Evolutionary conservation across 805 yeast genomes (phyloP).

Genomic region (Kodamaea lidongshanica): DNA sequence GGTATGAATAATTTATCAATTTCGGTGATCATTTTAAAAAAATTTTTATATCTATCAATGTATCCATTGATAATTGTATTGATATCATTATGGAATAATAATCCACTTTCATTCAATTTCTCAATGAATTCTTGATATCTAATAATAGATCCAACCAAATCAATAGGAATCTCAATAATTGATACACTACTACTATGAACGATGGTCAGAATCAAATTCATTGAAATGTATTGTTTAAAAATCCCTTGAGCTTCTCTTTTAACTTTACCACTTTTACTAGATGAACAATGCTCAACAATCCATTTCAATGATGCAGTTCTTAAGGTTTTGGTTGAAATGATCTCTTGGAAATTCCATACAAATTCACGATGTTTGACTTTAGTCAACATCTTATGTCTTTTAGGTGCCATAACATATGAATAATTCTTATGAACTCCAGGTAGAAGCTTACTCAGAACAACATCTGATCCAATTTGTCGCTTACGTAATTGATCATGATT

Average conservation of each 20-base stretch:
- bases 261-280: too few species aligned
- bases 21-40: conserved; percentile 8
- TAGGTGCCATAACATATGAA: conserved; percentile 2
- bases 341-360: not conserved
- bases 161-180: conserved; percentile 12
- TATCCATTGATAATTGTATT: conserved; percentile 11
- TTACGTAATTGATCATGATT: conserved; percentile 3
- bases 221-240: conserved; percentile 9
- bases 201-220: conserved; percentile 12
- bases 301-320: too few species aligned
- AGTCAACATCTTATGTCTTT: too few species aligned
- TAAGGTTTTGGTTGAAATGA: too few species aligned
- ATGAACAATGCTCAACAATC: too few species aligned
- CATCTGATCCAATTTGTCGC: conserved; percentile 2
- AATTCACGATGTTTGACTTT: not conserved
- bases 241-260: conserved; percentile 4
- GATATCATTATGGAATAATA: conserved; percentile 12
- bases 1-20: conserved; percentile 14
- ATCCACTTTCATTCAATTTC: conserved; percentile 15
- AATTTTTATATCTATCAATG: conserved; percentile 14
- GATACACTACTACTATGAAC: conserved; percentile 2
- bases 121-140: conserved; percentile 18
- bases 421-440: not conserved
- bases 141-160: conserved; percentile 21
- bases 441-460: not conserved